Evolutionary conservation across 371 early-diverging fungal species (phyloP).

Genomic region (Circinella minor): DNA sequence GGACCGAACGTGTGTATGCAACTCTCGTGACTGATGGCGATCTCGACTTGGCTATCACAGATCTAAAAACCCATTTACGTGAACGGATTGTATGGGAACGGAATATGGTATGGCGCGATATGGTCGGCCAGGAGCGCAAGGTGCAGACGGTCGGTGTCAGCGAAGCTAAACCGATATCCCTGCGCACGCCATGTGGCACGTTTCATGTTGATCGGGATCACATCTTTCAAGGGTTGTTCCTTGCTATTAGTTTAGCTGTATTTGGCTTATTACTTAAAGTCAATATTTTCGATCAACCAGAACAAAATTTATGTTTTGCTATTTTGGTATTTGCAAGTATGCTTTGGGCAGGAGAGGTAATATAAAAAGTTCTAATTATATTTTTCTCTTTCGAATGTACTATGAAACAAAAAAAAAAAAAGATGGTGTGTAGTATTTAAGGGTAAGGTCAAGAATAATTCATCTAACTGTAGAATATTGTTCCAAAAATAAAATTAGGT

Average conservation of each 20-base stretch:
- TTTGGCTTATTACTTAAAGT: slow-evolving; percentile 59
- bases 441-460: no score
- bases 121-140: slow-evolving; percentile 91
- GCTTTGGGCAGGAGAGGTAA: slow-evolving; percentile 94
- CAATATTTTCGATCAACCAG: slow-evolving; percentile 61
- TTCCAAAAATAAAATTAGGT: slow-evolving; percentile 49
- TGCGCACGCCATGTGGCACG: slow-evolving; percentile 54
- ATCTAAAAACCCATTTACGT: slow-evolving; percentile 81
- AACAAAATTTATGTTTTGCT: slow-evolving; percentile 86
- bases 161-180: slow-evolving; percentile 38
- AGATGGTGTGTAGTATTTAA: no score
- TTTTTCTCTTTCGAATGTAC: slow-evolving; percentile 1
- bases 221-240: slow-evolving; percentile 37
- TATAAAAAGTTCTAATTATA: background rate
- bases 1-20: slow-evolving; percentile 63
- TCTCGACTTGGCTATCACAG: slow-evolving; percentile 66
- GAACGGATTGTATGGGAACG: slow-evolving; percentile 96
- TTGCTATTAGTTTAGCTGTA: slow-evolving; percentile 53
- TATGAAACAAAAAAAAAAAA: background rate
- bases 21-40: slow-evolving; percentile 54
- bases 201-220: slow-evolving; percentile 45
- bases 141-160: slow-evolving; percentile 69
- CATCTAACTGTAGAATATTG: background rate
- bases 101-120: slow-evolving; percentile 97
- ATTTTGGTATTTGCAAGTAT: slow-evolving; percentile 86